Evolutionary conservation across 306 rosid species (phyloP), one percentile per base, ranked within the genome.

Genomic region (Inga laurina): DNA sequence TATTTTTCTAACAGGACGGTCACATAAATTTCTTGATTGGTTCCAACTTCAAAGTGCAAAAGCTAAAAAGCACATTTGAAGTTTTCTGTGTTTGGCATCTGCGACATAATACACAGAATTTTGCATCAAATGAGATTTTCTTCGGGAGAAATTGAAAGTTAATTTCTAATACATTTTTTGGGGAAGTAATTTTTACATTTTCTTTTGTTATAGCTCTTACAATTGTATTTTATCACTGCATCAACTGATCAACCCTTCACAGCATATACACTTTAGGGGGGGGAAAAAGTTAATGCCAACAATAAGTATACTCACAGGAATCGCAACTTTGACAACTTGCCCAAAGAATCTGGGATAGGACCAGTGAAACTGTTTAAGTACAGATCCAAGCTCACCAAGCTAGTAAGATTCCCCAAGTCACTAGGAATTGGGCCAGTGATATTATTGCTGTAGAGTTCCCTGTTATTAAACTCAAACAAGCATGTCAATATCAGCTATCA

Each of bases 361-460:
- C 99, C 99, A 8, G 90, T 83, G 85, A 95, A 95, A 54, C 83
- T 83, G 82, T 95, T 95, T 83, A 93, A 86, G 84, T 93, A 95
- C 76, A 95, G 93, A 90, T 95, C 99, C 95, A 95, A 92, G 98
- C 99, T 95, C 93, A 95, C 99, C 91, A 95, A 85, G 91, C 91
- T 93, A 85, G 98, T 95, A 86, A 95, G 97, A 89, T 95, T 95
- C 89, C 99, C 98, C 81, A 95, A 84, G 86, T 95, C 99, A 86
- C 94, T 92, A 48, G 99, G 99, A 89, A 95, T 87, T 39, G 88
- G 88, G 77, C 99, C 99, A 61, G 93, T 93, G 62, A 95, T 95
- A 88, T 95, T 92, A 85, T 95, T 95, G 82, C 97, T 92, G 94
- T 95, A 95, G 80, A 95, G 99, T 84, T 95, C 98, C 92, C 99